Conservation (phyloP, 2,329 filamentous ascomycete species). For the Botrytis squamosa region DNA sequence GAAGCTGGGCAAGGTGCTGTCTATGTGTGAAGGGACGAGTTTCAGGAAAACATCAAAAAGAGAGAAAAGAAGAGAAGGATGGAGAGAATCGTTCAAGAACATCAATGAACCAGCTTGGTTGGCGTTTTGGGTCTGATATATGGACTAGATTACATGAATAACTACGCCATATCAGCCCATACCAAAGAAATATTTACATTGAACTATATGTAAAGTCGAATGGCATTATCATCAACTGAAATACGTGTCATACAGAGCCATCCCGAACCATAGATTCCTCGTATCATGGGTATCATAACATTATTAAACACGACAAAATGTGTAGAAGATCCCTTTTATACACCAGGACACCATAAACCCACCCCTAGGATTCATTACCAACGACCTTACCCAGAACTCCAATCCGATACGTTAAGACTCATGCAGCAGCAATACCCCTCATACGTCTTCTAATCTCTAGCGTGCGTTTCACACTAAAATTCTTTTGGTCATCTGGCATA, state of each 20-base stretch:
- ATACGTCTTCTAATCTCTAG: slow-evolving; percentile 34
- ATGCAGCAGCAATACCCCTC: slow-evolving; percentile 24
- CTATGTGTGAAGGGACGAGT: not conserved
- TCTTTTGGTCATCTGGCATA: slow-evolving; percentile 52
- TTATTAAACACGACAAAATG: not conserved
- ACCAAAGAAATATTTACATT: not conserved
- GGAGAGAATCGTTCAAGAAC: too few species aligned
- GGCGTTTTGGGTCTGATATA: not conserved
- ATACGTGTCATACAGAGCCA: too few species aligned
- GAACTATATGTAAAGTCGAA: not conserved
- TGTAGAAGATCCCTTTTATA: not conserved
- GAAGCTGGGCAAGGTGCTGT: not conserved
- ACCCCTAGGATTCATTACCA: not conserved
- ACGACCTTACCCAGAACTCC: not conserved
- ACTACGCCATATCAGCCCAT: too few species aligned
- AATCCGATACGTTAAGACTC: not conserved
- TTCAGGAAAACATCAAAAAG: not conserved
- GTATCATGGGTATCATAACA: not conserved
- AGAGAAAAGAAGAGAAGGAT: not conserved
- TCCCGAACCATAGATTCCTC: not conserved
- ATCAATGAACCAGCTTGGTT: too few species aligned
- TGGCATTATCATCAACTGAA: not conserved
- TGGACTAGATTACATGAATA: not conserved
- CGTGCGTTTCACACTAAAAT: slow-evolving; percentile 37
- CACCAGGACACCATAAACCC: not conserved